Base-by-base conservation (phyloP, 106 monocot genomes). In the Dendrobium nobile region DNA sequence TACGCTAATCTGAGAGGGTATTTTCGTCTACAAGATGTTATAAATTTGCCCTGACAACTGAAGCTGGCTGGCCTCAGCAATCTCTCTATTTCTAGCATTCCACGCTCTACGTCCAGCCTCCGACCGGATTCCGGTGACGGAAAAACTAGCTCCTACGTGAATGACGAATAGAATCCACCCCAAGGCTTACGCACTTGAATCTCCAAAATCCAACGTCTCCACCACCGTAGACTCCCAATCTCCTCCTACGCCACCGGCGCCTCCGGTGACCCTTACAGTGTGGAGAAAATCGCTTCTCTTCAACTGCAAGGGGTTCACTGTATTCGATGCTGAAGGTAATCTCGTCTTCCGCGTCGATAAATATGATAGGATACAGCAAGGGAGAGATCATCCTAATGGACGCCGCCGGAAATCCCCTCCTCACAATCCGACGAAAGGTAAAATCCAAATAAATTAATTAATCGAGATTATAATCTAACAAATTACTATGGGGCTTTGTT, bases 261-360 rank as follows among this genome's bases (percentile, higher is more conserved):
- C 43, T 41, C 74, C 74, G 74, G 77, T 3, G 75, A 20, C 41
- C 20, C 40, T 82, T 42, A 82, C 81, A 11, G 81, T 82, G 17
- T 82, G 81, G 81, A 33, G 81, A 47, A 82, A 82, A 75, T 82
- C 81, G 40, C 40, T 81, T n/a, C 81, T 81, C 31, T 81, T 81
- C 74, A 81, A 81, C 33, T 81, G 81, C 75, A 82, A 64, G 10
- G 81, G 81, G 10, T 82, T 82, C 75, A 75, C 81, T 9, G 81
- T 82, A 24, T 82, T 75, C 64, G 75, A 82, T 16, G 58, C 75
- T 5, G 9, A 55, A 24, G 81, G 81, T 4, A 75, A 76, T 33
- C 81, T 82, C 43, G 41, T 41, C 18, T 82, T 82, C 54, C 81
- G 81, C 42, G 81, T 82, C 27, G 81, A 82, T 22, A 76, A 82